Base-by-base conservation (phyloP, 805 yeast genomes). In the Wickerhamomyces alni region DNA sequence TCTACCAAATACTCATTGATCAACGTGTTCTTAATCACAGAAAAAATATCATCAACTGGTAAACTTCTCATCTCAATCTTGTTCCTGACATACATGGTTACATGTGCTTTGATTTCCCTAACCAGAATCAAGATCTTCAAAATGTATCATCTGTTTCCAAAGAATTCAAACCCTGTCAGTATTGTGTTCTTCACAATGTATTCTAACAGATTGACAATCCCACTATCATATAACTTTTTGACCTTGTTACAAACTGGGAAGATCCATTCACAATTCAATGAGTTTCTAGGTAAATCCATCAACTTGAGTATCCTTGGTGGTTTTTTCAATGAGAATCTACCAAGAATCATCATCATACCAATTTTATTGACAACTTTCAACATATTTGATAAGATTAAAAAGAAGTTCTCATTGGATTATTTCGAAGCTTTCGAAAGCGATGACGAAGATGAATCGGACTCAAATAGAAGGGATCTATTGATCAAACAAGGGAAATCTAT, bases 151-250 rank as follows among this genome's bases (percentile, higher is more conserved):
- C 68, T 87, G 42, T 87, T 83, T 12, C 77, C 81, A 16, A 72
- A 71, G 45, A 72, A 78, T 38, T 80, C 91, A 0, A 91, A 82
- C 54, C 82, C 86, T 0, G 82, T 85, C 0, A 78, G 87, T 13
- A 72, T 83, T 17, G 70, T 86, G 26, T 87, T 86, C 55, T 87
- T 84, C 57, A 77, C 88, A 17, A 82, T 84, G 51, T 86, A 87
- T 51, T 79, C 86, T 16, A 82, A 89, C 37, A 77, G 95, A 46
- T 65, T 87, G 55, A 84, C 95, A 0, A 80, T 87, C 11, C 95
- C 95, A 10, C 66, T 87, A 45, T 77, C 86, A 19, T 87, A 82
- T 62, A 87, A 87, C 60, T 87, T 83, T 55, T 59, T 86, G 41
- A 82, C 84, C 37, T 65, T 87, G 39, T 70, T 82, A 42, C 50